Evolutionary conservation across 805 yeast species (phyloP), one percentile per base, ranked within the genome.

Genomic region (Candida hungchunana): DNA sequence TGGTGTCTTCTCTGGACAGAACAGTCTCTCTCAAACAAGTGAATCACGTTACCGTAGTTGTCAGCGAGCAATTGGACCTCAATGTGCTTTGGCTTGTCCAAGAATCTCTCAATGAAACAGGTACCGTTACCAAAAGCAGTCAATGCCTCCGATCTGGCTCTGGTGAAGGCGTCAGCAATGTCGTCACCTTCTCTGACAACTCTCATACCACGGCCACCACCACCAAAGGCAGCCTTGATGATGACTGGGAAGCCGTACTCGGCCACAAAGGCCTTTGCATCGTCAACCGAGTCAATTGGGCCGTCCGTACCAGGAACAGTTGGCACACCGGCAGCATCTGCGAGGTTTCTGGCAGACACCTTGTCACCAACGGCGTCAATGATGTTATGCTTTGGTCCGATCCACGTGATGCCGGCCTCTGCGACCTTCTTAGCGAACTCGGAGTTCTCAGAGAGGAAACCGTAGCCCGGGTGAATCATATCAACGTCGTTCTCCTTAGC

Each of bases 161-260:
- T 82, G 55, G 72, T 66, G 69, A 93, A 90, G 24, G 97, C 97
- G 60, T 90, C 97, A 30, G 60, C 81, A 41, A 90, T 77, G 61
- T 81, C 86, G 52, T 93, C 98, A 53, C 96, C 97, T 64, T 90
- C 96, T 56, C 94, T 74, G 29, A 90, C 98, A 34, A 90, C 98
- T 69, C 98, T 81, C 97, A 90, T 93, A 75, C 98, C 98, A 67
- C 97, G 80, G 59, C 98, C 98, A 73, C 98, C 98, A 67, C 98
- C 98, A 62, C 98, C 98, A 58, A 84, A 93, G 25, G 98, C 98
- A 31, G 98, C 98, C 67, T 90, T 90, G 66, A 90, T 88, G 64
- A 90, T 90, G 32, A 93, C 97, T 7, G 98, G 98, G 66, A 62
- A 89, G 21, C 98, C 98, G 62, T 90, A 74, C 64, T 87, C 57